phyloP scores from a whole-genome alignment of 306 rosid genomes.

The Aeschynomene evenia region DNA sequence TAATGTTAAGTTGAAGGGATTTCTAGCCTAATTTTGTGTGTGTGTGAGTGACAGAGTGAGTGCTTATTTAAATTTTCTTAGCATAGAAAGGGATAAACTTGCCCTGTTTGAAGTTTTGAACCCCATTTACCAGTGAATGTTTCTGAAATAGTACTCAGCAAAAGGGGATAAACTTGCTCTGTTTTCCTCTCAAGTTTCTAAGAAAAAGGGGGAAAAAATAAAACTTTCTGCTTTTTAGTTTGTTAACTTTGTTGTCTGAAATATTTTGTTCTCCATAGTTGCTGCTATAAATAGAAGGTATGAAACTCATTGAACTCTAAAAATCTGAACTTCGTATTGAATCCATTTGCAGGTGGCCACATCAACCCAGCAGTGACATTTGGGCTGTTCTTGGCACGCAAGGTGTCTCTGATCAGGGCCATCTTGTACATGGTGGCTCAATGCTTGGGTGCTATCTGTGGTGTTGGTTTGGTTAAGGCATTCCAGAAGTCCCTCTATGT shows the following conservation, averaged over 20 bases:
- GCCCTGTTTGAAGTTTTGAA: neutral
- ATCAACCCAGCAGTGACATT: slow-evolving; percentile 97
- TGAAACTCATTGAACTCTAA: neutral
- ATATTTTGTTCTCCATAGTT: neutral
- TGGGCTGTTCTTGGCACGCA: slow-evolving; percentile 91
- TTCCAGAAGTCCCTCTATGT: slow-evolving; percentile 54
- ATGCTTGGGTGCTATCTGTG: slow-evolving; percentile 84
- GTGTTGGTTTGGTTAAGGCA: slow-evolving; percentile 86
- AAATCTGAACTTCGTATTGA: neutral
- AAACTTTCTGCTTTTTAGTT: neutral
- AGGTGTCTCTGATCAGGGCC: slow-evolving; percentile 80
- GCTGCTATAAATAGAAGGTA: neutral
- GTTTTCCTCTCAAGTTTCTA: neutral
- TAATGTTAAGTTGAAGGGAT: neutral
- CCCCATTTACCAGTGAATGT: neutral
- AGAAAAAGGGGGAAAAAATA: neutral
- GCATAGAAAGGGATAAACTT: neutral
- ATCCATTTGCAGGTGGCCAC: slow-evolving; percentile 72
- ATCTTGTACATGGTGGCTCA: slow-evolving; percentile 87
- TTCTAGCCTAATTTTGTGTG: neutral
- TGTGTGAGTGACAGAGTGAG: neutral
- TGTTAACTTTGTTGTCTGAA: neutral
- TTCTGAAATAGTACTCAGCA: slow-evolving; percentile 1
- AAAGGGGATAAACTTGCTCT: neutral
- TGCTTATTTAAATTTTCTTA: neutral